Percentiles rank a stretch among this genome's conserved stretches.
Conservation (phyloP, 2,329 filamentous ascomycete species). For the Aureobasidium lini region DNA sequence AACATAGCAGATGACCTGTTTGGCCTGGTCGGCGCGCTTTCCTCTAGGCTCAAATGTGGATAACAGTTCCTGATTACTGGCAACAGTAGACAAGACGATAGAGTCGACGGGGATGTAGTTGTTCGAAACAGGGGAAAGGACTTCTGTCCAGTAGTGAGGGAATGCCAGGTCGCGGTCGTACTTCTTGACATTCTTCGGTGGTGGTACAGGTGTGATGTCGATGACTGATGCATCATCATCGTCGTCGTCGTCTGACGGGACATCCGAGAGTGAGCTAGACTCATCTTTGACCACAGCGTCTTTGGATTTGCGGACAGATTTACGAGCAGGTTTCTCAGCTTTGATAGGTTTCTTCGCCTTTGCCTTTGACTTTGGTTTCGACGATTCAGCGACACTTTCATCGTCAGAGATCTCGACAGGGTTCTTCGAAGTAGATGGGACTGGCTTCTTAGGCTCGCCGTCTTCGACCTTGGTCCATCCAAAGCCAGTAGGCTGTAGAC, state of each 20-base stretch:
- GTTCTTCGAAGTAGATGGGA: slow-evolving; percentile 2
- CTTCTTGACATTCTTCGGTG: slow-evolving; percentile 39
- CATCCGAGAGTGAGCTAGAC: slow-evolving; percentile 35
- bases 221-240: slow-evolving; percentile 48
- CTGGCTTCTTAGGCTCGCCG: slow-evolving; percentile 44
- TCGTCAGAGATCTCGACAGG: slow-evolving; percentile 13
- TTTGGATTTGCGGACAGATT: slow-evolving; percentile 25
- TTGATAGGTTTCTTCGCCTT: slow-evolving; percentile 15
- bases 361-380: slow-evolving; percentile 9
- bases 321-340: slow-evolving; percentile 20
- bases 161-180: slow-evolving; percentile 73
- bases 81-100: slow-evolving; percentile 60
- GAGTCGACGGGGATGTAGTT: slow-evolving; percentile 75
- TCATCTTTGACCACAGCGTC: slow-evolving; percentile 43
- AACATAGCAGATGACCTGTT: slow-evolving; percentile 85
- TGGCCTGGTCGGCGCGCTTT: slow-evolving; percentile 72
- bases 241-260: slow-evolving; percentile 35
- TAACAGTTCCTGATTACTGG: slow-evolving; percentile 63
- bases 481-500: slow-evolving; percentile 78
- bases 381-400: slow-evolving; percentile 14
- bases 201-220: slow-evolving; percentile 44
- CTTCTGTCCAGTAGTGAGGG: slow-evolving; percentile 91
- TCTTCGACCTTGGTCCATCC: slow-evolving; percentile 86
- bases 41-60: slow-evolving; percentile 77
- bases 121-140: slow-evolving; percentile 71